Conservation (phyloP, 805 yeast species). For the Spathaspora hagerdaliae region DNA sequence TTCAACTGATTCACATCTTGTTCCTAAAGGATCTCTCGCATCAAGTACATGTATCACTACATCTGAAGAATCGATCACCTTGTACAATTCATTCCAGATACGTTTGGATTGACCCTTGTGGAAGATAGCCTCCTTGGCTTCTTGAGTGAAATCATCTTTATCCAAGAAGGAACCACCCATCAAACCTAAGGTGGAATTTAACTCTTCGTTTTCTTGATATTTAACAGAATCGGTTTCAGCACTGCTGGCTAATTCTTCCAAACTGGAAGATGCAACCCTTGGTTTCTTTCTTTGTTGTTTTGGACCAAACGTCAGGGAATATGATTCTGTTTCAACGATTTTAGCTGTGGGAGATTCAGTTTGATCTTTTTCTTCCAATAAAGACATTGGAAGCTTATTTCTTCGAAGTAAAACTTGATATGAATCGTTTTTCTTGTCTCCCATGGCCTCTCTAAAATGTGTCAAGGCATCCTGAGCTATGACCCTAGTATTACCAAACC, state of each 20-base stretch:
- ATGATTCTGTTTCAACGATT: constrained; percentile 87
- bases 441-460: constrained; percentile 92
- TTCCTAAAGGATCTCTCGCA: constrained; percentile 97
- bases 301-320: constrained; percentile 83
- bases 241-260: constrained; percentile 69
- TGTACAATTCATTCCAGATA: constrained; percentile 96
- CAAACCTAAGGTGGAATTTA: constrained; percentile 70
- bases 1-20: constrained; percentile 90
- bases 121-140: constrained; percentile 93
- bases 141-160: constrained; percentile 80
- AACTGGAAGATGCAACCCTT: constrained; percentile 64
- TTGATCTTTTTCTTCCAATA: constrained; percentile 82
- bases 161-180: constrained; percentile 62
- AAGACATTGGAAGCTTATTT: constrained; percentile 93
- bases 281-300: constrained; percentile 93
- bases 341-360: constrained; percentile 72
- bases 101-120: constrained; percentile 97
- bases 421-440: constrained; percentile 73
- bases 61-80: constrained; percentile 96
- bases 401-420: constrained; percentile 85
- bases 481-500: constrained; percentile 98
- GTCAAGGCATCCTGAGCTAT: constrained; percentile 94
- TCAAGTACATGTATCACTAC: constrained; percentile 94
- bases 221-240: constrained; percentile 54
- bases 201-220: constrained; percentile 72